Evolutionary conservation across 106 monocot genomes (phyloP), one percentile per base, ranked within the genome.

Genomic region (Apostasia ramifera): DNA sequence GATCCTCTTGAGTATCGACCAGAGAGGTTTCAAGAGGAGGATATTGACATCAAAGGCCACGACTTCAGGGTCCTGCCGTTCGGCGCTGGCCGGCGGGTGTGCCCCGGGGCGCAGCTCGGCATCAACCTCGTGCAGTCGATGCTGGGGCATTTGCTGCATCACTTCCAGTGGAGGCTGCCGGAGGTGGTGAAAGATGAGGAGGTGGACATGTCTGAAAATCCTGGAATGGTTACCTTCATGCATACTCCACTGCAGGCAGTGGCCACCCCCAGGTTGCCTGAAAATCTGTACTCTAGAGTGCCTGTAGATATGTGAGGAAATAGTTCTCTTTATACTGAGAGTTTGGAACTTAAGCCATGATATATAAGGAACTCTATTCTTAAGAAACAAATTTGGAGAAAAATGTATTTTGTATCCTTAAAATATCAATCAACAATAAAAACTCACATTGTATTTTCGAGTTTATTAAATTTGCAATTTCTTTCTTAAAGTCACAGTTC

Each of bases 151-250:
- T 77, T 97, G 38, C 47, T 97, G 66, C 97, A 97, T 70, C 97
- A 92, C 58, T 97, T 92, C 69, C 41, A 63, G 50, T 97, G 97
- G 97, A 46, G 54, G 46, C 70, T 87, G 71, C 79, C 92, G 0
- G 81, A 86, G 41, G 92, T 92, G 6, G 72, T 85, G 56, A 77
- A 45, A 41, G 66, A 69, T 1, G 83, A 87, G 46, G 83, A 87
- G 6, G 47, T 97, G 2, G 85, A 92, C 70, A 81, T 97, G 92
- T 66, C 56, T 39, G 97, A 97, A 77, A 82, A 73, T 39, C 97
- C 97, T 0, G 92, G 95, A 48, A 74, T 97, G 72, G 80, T 97
- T 38, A 78, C 92, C 26, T 97, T 86, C 89, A 92, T 91, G 95
- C 77, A 55, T 14, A 89, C 82, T 0, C 88, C 91, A 5, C 49